Evolutionary conservation across 2,329 filamentous ascomycete genomes (phyloP), one percentile per base, ranked within the genome.

Genomic region (Simplicillium aogashimaense): DNA sequence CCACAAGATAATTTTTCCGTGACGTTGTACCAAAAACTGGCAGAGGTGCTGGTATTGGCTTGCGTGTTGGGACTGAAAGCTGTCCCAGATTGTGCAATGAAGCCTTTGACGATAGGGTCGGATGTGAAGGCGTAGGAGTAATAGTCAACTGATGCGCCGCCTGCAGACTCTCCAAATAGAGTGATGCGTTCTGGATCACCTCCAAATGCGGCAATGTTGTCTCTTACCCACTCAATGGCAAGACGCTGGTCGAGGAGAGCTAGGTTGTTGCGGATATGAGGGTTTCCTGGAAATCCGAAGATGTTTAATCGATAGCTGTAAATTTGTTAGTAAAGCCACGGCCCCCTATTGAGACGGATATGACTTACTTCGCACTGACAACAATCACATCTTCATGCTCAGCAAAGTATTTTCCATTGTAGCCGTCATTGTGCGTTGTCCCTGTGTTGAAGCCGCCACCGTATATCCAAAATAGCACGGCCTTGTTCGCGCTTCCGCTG

Each of bases 61-160:
- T 32, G 30, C 11, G 13, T n/a, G 15, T n/a, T 13, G 13, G 13
- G 30, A 12, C 30, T 32, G 30, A 13, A 32, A 25, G 9, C 20
- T 25, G 20, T 25, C 9, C 30, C 30, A 12, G 30, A 32, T 12
- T 32, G 13, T 5, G 15, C 15, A 12, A 32, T 32, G 13, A 32
- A 15, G 5, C 30, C 30, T 5, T 13, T n/a, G 13, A 12, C 61
- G 40, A 70, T 70, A 9, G 66, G 65, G 40, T 70, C 64, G 0
- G 60, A 36, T 2, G 50, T 33, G 69, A 61, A 67, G 10, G 66
- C 62, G 43, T 65, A 69, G 36, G 61, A 56, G 50, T 63, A 64
- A 47, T 60, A 58, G 43, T 69, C 66, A 1, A 60, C 59, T 13
- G 30, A 32, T 5, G 30, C 30, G 13, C 13, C 30, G 15, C 30